Base-by-base conservation (phyloP, 2,329 filamentous ascomycete species). In the Penicillium hordei region DNA sequence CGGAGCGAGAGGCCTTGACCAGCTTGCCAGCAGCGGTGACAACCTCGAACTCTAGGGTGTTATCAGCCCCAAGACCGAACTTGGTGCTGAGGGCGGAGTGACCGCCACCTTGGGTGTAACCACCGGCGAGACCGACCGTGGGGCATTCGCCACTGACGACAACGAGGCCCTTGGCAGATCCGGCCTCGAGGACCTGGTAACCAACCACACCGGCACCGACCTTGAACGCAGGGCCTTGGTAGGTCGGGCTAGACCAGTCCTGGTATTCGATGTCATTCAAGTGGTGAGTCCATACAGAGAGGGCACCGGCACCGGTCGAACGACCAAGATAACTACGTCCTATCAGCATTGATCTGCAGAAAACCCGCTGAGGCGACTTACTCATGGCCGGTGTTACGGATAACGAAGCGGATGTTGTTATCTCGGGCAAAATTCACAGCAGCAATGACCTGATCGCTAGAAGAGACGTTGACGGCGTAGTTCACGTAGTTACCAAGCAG, bases 101-200 rank as follows among this genome's bases (percentile, higher is more conserved):
- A 0, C 86, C 86, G 27, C 85, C 86, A 8, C 84, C 85, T 68
- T 85, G 83, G 7, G 77, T 80, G 63, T 82, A 88, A 2, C 85
- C 86, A 34, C 86, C 86, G 0, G 82, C 81, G 4, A 85, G 65
- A 8, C 84, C 85, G 12, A 88, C 84, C 0, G 81, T 82, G 1
- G 79, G 80, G 23, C 79, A 80, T 5, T 79, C 79, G 6, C 85
- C 86, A 0, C 80, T 81, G 0, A 88, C 81, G 4, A 86, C 72
- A 0, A 78, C 78, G 17, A 83, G 71, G 51, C 80, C 78, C 60
- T 77, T 66, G 10, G 74, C 68, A 51, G 79, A 71, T 0, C 82
- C 76, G n/a, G 76, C 73, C 1, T 76, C 68, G 55, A 85, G 81
- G 0, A 83, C 68, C 12, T 83, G 76, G 42, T 68, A 76, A 65